Evolutionary conservation across 768 basidiomycete genomes (phyloP).

Genomic region (Boletus insuetus): DNA sequence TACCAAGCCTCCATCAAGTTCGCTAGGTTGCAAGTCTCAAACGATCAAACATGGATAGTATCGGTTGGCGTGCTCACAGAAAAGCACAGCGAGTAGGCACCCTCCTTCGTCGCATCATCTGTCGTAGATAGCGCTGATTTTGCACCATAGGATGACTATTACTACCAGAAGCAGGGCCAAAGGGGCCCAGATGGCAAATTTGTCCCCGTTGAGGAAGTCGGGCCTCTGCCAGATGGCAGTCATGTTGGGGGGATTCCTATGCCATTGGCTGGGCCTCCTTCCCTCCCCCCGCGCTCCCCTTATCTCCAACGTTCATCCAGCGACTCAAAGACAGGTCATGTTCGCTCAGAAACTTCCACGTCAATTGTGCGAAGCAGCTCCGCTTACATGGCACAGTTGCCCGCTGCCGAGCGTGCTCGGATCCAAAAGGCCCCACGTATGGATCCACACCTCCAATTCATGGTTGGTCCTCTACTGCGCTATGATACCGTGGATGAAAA

Average conservation of each 20-base stretch:
- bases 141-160: slow-evolving; percentile 31
- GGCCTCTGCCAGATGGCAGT: slow-evolving; percentile 54
- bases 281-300: slow-evolving; percentile 41
- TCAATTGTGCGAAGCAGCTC: slow-evolving; percentile 9
- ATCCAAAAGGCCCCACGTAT: slow-evolving; percentile 58
- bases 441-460: slow-evolving; percentile 82
- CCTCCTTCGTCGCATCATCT: background rate
- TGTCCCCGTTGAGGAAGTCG: slow-evolving; percentile 54
- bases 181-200: slow-evolving; percentile 50
- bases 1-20: background rate
- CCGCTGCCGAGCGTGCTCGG: slow-evolving; percentile 65
- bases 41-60: slow-evolving; percentile 56
- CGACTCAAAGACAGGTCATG: slow-evolving; percentile 31
- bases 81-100: slow-evolving; percentile 53
- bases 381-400: slow-evolving; percentile 47
- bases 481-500: slow-evolving; percentile 84
- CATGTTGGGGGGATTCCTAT: slow-evolving; percentile 58
- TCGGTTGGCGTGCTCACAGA: slow-evolving; percentile 73
- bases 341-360: background rate
- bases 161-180: slow-evolving; percentile 26
- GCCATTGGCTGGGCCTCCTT: slow-evolving; percentile 33
- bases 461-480: slow-evolving; percentile 87
- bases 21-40: background rate
- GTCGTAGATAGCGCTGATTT: background rate
- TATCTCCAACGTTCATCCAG: slow-evolving; percentile 6